Evolutionary conservation across 2,329 filamentous ascomycete genomes (phyloP).

Genomic region (Exophiala calicioides): DNA sequence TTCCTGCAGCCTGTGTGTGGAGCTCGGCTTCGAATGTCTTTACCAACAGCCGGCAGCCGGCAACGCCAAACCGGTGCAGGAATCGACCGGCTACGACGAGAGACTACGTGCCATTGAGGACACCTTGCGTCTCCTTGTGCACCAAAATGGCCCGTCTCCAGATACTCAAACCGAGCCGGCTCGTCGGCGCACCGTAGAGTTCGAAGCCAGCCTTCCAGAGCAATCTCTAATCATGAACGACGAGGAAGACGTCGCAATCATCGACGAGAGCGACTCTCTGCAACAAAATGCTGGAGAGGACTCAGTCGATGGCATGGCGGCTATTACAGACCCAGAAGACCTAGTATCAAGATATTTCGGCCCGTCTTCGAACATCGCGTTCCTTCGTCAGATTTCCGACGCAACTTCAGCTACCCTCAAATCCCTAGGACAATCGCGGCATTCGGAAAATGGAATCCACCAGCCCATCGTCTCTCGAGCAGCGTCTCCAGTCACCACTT

Average conservation of each 20-base stretch:
- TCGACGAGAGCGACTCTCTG: constrained; percentile 17
- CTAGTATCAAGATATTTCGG: constrained; percentile 42
- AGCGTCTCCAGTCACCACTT: constrained; percentile 22
- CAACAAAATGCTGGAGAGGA: constrained; percentile 27
- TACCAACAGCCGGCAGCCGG: constrained; percentile 36
- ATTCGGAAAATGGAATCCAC: constrained; percentile 13
- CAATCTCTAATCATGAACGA: constrained; percentile 4
- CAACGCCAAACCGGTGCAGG: constrained; percentile 13
- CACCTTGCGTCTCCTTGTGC: constrained; percentile 21
- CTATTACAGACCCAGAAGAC: constrained; percentile 40
- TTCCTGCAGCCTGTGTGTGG: constrained; percentile 44
- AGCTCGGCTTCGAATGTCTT: constrained; percentile 47
- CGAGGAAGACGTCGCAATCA: constrained; percentile 24
- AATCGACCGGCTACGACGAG: constrained; percentile 18
- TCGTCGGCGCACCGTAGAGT: neutral
- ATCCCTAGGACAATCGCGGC: constrained; percentile 21
- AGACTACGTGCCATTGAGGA: constrained; percentile 25
- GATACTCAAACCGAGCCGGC: constrained; percentile 4
- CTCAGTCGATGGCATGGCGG: constrained; percentile 40
- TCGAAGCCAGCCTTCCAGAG: neutral
- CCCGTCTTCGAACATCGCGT: constrained; percentile 27
- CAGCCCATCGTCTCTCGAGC: constrained; percentile 23
- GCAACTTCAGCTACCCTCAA: constrained; percentile 23
- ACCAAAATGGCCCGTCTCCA: constrained; percentile 11
- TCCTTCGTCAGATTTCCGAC: constrained; percentile 24